Evolutionary conservation across 2,329 filamentous ascomycete genomes (phyloP).

Genomic region (Exophiala spinifera): DNA sequence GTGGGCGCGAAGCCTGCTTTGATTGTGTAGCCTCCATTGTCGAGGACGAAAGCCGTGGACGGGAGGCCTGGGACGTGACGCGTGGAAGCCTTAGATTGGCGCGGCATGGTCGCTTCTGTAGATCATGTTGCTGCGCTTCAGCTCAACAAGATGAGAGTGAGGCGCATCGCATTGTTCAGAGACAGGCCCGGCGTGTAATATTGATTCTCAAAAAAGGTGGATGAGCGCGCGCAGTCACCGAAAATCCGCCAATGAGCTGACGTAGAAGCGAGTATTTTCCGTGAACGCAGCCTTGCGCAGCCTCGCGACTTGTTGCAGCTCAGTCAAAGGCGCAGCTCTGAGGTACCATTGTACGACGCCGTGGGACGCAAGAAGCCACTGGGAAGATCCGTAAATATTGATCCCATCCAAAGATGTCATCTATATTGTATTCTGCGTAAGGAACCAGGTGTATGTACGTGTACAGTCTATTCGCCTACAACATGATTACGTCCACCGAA

Average conservation of each 20-base stretch:
- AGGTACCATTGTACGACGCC: too few species aligned
- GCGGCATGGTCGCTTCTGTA: slow-evolving; percentile 11
- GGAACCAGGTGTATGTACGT: slow-evolving; percentile 20
- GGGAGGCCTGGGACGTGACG: slow-evolving; percentile 52
- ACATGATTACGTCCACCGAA: slow-evolving; percentile 2
- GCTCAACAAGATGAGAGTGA: neutral
- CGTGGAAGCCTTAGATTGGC: slow-evolving; percentile 51
- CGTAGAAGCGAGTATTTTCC: neutral
- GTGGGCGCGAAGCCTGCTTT: slow-evolving; percentile 75
- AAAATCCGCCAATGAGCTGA: neutral
- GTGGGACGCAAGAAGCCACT: too few species aligned
- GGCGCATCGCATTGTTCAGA: neutral
- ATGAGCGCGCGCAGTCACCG: neutral
- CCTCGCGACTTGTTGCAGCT: neutral
- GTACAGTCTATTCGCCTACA: slow-evolving; percentile 2
- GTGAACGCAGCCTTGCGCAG: slow-evolving; percentile 1
- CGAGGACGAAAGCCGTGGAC: slow-evolving; percentile 73
- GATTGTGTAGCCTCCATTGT: slow-evolving; percentile 88
- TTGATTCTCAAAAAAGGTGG: too few species aligned
- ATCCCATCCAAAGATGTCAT: too few species aligned
- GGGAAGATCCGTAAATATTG: too few species aligned
- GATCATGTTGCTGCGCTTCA: neutral
- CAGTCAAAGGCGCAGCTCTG: too few species aligned
- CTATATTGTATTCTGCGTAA: slow-evolving; percentile 49
- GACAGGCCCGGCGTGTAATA: too few species aligned